Conservation (phyloP, 441 rosid genomes). For the Populus hybrid region DNA sequence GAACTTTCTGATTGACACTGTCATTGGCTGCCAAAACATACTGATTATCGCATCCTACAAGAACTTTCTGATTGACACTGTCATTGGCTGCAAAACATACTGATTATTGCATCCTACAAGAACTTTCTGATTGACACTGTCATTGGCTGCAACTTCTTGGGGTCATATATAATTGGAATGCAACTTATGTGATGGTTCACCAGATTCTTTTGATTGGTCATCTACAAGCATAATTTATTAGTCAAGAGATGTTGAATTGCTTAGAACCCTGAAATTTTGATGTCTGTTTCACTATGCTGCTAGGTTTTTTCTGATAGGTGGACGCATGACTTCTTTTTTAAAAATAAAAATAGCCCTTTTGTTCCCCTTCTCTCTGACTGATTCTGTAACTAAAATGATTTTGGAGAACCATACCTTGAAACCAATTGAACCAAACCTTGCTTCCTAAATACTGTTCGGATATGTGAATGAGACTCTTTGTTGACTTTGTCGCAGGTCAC, state of each 20-base stretch:
- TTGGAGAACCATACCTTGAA: background rate
- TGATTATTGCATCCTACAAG: background rate
- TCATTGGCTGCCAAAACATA: background rate
- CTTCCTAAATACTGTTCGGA: background rate
- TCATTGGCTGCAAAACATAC: background rate
- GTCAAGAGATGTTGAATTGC: background rate
- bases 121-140: background rate
- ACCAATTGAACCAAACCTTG: background rate
- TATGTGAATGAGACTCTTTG: background rate
- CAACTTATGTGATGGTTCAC: background rate
- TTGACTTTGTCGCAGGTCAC: slow-evolving; percentile 48
- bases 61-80: too few species aligned
- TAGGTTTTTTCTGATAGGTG: background rate
- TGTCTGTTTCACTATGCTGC: background rate
- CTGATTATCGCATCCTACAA: too few species aligned
- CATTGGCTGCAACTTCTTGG: background rate
- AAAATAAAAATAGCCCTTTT: background rate
- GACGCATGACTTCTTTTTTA: background rate
- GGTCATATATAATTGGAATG: background rate
- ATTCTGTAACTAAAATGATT: background rate
- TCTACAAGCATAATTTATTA: background rate
- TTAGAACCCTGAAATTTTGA: background rate
- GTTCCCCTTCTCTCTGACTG: background rate
- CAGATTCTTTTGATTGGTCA: background rate
- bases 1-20: background rate